phyloP scores from a whole-genome alignment of 768 basidiomycete genomes.

The Suillus decipiens region DNA sequence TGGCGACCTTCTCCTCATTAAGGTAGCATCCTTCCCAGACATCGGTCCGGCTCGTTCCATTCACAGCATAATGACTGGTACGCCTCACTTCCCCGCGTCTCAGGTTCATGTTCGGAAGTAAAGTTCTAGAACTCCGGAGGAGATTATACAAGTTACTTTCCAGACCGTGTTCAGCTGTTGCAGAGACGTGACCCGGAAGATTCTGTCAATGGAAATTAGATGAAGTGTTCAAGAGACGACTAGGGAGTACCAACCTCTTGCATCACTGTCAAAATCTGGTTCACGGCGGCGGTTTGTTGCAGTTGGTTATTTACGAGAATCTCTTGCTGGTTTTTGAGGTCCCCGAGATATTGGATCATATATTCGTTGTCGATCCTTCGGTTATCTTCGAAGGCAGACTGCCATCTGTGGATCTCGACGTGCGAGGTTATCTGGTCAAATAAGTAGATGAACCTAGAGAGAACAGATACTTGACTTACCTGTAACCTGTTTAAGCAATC shows the following conservation, averaged over 20 bases:
- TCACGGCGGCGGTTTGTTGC: conserved; percentile 38
- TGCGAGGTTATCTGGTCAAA: conserved; percentile 44
- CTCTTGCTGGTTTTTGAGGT: conserved; percentile 42
- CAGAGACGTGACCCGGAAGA: conserved; percentile 17
- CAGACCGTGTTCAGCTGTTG: conserved; percentile 40
- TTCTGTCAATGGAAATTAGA: conserved; percentile 22
- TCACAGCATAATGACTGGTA: conserved; percentile 50
- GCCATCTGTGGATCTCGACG: conserved; percentile 50
- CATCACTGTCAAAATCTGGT: conserved; percentile 49
- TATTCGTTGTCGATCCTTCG: conserved; percentile 44
- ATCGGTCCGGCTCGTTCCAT: conserved; percentile 54
- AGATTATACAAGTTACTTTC: conserved; percentile 51
- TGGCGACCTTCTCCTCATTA: conserved; percentile 53
- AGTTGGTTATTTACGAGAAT: conserved; percentile 36
- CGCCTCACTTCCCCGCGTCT: conserved; percentile 55
- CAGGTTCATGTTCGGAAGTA: conserved; percentile 54
- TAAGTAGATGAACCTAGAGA: conserved; percentile 10
- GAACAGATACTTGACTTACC: conserved; percentile 26
- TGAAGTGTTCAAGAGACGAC: not conserved
- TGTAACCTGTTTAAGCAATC: conserved; percentile 51
- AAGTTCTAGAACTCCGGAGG: conserved; percentile 44
- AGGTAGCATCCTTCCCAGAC: conserved; percentile 59
- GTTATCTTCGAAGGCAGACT: conserved; percentile 42
- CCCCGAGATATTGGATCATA: conserved; percentile 43
- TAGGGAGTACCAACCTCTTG: conserved; percentile 39